Conservation (phyloP, 331 rosid genomes). For the Prunus yedoensis region DNA sequence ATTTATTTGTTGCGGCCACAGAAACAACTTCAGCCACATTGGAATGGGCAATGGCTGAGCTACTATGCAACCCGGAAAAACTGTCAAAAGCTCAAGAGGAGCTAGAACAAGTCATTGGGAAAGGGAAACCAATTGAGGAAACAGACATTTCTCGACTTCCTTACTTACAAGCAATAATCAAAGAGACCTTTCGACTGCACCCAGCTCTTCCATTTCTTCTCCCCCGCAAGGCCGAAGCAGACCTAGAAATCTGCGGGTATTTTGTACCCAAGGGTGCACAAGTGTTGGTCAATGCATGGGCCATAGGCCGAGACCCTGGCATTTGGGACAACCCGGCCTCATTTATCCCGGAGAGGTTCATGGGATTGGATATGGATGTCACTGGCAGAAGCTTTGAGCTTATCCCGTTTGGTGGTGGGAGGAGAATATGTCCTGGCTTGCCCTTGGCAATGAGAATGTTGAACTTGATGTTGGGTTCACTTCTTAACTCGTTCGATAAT, state of each 20-base stretch:
- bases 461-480: conserved; percentile 25
- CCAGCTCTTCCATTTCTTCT: conserved; percentile 12
- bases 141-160: conserved; percentile 1
- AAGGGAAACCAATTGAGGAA: neutral
- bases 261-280: no score
- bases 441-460: conserved; percentile 30
- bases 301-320: neutral
- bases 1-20: conserved; percentile 21
- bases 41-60: no score
- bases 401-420: conserved; percentile 31
- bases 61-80: no score
- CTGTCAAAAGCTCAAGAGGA: no score
- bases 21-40: conserved; percentile 19
- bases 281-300: no score
- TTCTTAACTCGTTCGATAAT: conserved; percentile 15
- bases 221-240: conserved; percentile 2
- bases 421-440: conserved; percentile 39
- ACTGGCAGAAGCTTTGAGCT: conserved; percentile 23
- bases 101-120: conserved; percentile 7
- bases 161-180: no score
- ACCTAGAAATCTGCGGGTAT: neutral
- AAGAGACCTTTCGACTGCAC: conserved; percentile 22
- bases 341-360: conserved; percentile 26
- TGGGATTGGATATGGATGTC: conserved; percentile 8
- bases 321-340: conserved; percentile 6